Percentiles rank a stretch among this genome's conserved stretches.
Conservation (phyloP, 164 flowering plant species). For the Dillenia turbinata region DNA sequence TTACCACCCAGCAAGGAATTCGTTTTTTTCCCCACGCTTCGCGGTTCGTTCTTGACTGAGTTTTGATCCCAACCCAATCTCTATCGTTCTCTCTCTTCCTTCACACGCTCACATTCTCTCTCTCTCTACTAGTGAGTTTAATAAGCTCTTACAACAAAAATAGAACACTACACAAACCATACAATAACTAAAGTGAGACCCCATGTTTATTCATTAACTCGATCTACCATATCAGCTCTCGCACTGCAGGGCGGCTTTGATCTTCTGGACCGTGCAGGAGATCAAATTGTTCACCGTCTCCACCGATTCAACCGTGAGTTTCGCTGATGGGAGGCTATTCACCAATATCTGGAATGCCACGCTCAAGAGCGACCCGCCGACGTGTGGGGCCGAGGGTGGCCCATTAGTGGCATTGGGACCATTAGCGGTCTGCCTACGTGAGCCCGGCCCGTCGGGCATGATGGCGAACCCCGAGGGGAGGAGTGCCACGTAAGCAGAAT, state of each 20-base stretch:
- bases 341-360: slow-evolving; percentile 95
- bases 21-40: slow-evolving; percentile 11
- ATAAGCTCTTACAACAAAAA: no score
- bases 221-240: slow-evolving; percentile 36
- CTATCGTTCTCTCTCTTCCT: not conserved
- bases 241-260: slow-evolving; percentile 85
- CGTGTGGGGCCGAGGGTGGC: slow-evolving; percentile 12
- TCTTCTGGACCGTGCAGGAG: slow-evolving; percentile 93
- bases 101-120: not conserved
- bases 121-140: not conserved
- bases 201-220: not conserved
- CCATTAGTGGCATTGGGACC: slow-evolving; percentile 3
- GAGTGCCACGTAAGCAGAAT: slow-evolving; percentile 88
- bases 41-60: slow-evolving; percentile 99
- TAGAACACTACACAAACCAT: no score
- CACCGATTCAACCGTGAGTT: slow-evolving; percentile 92
- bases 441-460: slow-evolving; percentile 70
- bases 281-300: slow-evolving; percentile 95
- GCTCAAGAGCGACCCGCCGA: slow-evolving; percentile 77
- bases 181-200: not conserved
- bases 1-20: slow-evolving; percentile 54
- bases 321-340: slow-evolving; percentile 87
- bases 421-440: slow-evolving; percentile 20
- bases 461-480: slow-evolving; percentile 91
- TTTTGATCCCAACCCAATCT: slow-evolving; percentile 4